Evolutionary conservation across 2,329 filamentous ascomycete species (phyloP).

Genomic region (Talaromyces albobiverticillius): DNA sequence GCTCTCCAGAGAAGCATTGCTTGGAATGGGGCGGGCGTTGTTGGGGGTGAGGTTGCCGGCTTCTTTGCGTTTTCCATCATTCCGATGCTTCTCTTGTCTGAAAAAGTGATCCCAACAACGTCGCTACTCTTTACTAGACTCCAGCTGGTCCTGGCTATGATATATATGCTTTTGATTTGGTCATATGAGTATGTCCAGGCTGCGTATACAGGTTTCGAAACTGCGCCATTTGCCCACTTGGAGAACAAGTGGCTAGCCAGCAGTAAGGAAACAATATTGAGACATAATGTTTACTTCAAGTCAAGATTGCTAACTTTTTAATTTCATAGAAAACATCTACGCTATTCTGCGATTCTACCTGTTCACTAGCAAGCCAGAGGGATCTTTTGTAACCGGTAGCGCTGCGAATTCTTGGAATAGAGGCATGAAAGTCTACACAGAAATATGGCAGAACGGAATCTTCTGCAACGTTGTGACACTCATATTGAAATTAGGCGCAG

Average conservation of each 20-base stretch:
- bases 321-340: slow-evolving; percentile 21
- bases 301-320: neutral
- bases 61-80: slow-evolving; percentile 20
- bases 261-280: slow-evolving; percentile 18
- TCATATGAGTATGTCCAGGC: slow-evolving; percentile 21
- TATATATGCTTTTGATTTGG: slow-evolving; percentile 20
- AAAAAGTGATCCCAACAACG: slow-evolving; percentile 17
- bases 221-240: slow-evolving; percentile 23
- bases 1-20: slow-evolving; percentile 23
- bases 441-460: neutral
- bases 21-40: slow-evolving; percentile 21
- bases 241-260: slow-evolving; percentile 28
- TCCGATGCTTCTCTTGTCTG: slow-evolving; percentile 20
- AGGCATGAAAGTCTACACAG: neutral
- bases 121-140: slow-evolving; percentile 10
- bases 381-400: slow-evolving; percentile 31
- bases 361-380: slow-evolving; percentile 24
- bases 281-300: too few species aligned
- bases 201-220: slow-evolving; percentile 21
- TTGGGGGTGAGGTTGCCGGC: slow-evolving; percentile 18
- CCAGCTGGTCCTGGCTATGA: slow-evolving; percentile 18
- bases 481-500: neutral
- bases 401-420: slow-evolving; percentile 24
- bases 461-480: neutral
- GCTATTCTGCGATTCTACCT: slow-evolving; percentile 23